A percentile compares a stretch with the other conserved stretches of the same genome.
These are phyloP conservation scores for Kluyveromyces starmeri DNA, from an alignment of 805 yeast genomes.

Conservation along the genomic window DNA sequence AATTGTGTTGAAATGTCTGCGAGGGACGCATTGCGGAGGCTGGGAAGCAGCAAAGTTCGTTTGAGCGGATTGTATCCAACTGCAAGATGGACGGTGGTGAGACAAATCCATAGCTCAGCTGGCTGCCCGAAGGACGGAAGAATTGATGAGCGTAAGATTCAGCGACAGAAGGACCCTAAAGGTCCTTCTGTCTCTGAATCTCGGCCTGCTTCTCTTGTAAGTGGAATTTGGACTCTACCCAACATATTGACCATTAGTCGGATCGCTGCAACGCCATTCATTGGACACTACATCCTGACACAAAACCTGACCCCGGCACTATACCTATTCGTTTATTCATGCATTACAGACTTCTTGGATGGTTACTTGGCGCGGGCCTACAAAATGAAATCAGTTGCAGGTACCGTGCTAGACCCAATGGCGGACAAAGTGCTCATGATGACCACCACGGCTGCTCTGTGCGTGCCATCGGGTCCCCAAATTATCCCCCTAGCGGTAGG, in stretches of 20 bases:
- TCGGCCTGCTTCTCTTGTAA: too few relatives aligned
- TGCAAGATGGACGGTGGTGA: too few relatives aligned
- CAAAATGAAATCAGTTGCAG: conserved; percentile 71
- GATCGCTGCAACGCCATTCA: conserved; percentile 70
- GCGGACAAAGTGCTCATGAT: conserved; percentile 93
- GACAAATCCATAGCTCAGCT: too few relatives aligned
- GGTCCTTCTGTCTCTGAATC: too few relatives aligned
- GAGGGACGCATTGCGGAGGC: too few relatives aligned
- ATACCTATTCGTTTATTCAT: conserved; percentile 70
- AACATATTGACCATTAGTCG: conserved; percentile 77
- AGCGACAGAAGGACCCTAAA: too few relatives aligned
- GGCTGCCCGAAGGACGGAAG: too few relatives aligned
- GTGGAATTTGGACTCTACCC: conserved; percentile 53
- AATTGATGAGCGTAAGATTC: too few relatives aligned
- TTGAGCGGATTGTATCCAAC: too few relatives aligned
- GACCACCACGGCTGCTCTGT: conserved; percentile 68
- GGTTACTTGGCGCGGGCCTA: conserved; percentile 82
- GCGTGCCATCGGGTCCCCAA: conserved; percentile 39
- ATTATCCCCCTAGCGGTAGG: conserved; percentile 69
- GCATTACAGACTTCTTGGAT: conserved; percentile 85
- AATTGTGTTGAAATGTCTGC: too few relatives aligned
- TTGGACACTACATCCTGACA: conserved; percentile 68
- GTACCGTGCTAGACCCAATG: conserved; percentile 87
- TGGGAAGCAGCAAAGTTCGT: too few relatives aligned
- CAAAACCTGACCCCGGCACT: conserved; percentile 59